Conservation (phyloP, 306 rosid genomes). For the Echinosophora koreensis region DNA sequence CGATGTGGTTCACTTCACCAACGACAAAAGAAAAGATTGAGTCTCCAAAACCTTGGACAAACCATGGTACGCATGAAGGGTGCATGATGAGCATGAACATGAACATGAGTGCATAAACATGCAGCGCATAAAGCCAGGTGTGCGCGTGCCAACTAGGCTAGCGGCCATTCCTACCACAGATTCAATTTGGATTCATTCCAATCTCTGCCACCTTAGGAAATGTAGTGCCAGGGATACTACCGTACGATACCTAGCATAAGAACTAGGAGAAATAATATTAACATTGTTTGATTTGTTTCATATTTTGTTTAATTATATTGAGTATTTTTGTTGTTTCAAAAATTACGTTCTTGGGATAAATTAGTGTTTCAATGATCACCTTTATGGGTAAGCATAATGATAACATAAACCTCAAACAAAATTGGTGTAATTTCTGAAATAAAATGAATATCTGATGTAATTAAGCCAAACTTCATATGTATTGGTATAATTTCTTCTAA, state of each 20-base stretch:
- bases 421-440: too few relatives aligned
- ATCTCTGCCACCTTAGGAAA: constrained; percentile 17
- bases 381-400: too few relatives aligned
- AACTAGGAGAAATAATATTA: too few relatives aligned
- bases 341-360: too few relatives aligned
- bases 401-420: too few relatives aligned
- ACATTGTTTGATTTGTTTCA: too few relatives aligned
- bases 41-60: constrained; percentile 53
- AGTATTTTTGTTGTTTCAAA: too few relatives aligned
- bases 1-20: constrained; percentile 24
- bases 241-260: background rate
- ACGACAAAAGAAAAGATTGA: constrained; percentile 59
- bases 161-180: constrained; percentile 32
- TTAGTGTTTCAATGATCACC: too few relatives aligned
- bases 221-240: background rate
- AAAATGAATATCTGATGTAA: too few relatives aligned
- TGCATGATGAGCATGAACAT: constrained; percentile 50
- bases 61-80: constrained; percentile 53
- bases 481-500: too few relatives aligned
- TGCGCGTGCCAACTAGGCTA: constrained; percentile 63
- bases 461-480: too few relatives aligned
- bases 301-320: too few relatives aligned
- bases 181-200: constrained; percentile 33
- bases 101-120: constrained; percentile 45
- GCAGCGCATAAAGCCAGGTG: constrained; percentile 56